Evolutionary conservation across 2,329 filamentous ascomycete species (phyloP).

Genomic region (Zarea fungicola): DNA sequence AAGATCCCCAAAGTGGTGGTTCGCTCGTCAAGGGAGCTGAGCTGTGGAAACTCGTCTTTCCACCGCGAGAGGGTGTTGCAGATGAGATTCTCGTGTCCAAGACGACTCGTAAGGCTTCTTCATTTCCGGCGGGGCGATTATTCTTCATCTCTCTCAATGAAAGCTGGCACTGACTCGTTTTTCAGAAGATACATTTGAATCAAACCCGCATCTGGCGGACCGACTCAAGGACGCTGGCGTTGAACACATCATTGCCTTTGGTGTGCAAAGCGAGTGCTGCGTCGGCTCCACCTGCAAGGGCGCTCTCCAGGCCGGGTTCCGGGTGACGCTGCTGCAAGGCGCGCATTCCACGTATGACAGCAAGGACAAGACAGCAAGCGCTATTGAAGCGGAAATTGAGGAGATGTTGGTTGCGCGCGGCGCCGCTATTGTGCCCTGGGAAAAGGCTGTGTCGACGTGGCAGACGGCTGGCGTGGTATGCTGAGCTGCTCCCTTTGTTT

Average conservation of each 20-base stretch:
- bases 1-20: conserved; percentile 19
- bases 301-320: conserved; percentile 24
- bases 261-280: conserved; percentile 30
- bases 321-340: conserved; percentile 24
- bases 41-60: conserved; percentile 26
- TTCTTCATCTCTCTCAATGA: background rate
- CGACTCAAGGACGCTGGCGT: conserved; percentile 20
- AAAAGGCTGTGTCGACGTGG: conserved; percentile 15
- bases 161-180: background rate
- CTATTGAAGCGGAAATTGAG: conserved; percentile 25
- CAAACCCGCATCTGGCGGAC: conserved; percentile 24
- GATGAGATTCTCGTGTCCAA: conserved; percentile 24
- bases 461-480: conserved; percentile 6
- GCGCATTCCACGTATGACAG: conserved; percentile 28
- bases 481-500: background rate
- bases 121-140: too few relatives aligned
- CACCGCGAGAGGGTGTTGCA: conserved; percentile 16
- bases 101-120: conserved; percentile 20
- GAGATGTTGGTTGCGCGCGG: conserved; percentile 19
- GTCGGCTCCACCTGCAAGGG: conserved; percentile 23
- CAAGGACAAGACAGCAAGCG: conserved; percentile 18
- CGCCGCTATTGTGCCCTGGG: conserved; percentile 20
- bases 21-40: conserved; percentile 20
- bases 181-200: conserved; percentile 24
- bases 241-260: conserved; percentile 22